These are phyloP conservation scores for Ceratocystis huliohia DNA, from an alignment of 2,329 filamentous ascomycete genomes.

Conservation along the genomic window DNA sequence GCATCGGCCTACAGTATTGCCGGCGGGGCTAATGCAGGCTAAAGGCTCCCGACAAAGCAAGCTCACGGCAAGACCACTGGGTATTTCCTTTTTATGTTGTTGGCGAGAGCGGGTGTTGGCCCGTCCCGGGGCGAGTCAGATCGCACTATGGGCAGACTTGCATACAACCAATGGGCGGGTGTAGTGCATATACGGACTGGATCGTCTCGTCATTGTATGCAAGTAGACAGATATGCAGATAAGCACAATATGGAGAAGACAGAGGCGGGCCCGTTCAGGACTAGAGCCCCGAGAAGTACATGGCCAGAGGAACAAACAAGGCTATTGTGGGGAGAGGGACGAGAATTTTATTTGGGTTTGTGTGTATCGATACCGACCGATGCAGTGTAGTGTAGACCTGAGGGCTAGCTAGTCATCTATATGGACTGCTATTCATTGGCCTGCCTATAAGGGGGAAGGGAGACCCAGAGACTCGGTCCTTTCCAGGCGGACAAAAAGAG, in stretches of 20 bases:
- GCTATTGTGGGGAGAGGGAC: not conserved
- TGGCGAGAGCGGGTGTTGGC: not conserved
- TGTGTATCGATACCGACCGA: not conserved
- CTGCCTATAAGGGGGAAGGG: not conserved
- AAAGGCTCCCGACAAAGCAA: not conserved
- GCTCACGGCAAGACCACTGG: not conserved
- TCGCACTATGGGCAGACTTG: no score
- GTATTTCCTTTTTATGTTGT: not conserved
- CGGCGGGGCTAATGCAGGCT: not conserved
- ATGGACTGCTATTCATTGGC: no score
- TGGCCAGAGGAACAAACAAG: not conserved
- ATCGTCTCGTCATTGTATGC: not conserved
- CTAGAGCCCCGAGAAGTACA: not conserved
- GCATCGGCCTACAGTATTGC: not conserved
- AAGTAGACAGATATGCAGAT: not conserved
- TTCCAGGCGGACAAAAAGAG: not conserved
- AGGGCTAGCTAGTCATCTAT: no score
- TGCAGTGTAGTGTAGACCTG: no score
- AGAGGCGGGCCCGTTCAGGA: not conserved
- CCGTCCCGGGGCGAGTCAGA: no score
- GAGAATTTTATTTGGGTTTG: not conserved
- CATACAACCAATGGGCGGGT: no score
- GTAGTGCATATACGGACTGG: not conserved
- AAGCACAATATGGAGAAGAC: not conserved
- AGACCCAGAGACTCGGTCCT: constrained; percentile 3